Evolutionary conservation across 768 basidiomycete genomes (phyloP), one percentile per base, ranked within the genome.

Genomic region (Collybia sordida): DNA sequence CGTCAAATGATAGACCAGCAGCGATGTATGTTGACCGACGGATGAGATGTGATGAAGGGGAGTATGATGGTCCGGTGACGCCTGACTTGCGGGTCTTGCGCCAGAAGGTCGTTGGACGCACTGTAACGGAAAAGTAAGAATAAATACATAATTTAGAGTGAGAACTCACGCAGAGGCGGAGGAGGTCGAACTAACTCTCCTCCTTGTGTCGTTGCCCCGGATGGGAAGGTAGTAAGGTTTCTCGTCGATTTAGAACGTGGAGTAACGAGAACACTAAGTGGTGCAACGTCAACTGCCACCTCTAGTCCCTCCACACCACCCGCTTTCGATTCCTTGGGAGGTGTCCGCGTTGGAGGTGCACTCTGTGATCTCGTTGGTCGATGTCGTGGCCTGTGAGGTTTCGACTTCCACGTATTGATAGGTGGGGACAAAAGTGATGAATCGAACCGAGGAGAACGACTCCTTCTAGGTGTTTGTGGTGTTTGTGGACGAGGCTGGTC

Each of bases 71-170:
- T 3, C 74, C 78, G 40, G 85, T 76, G 1, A 90, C 86, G 14
- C 87, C 89, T 17, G 86, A 88, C 12, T 83, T 80, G 24, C 70
- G 77, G 1, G 85, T 88, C 55, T 82, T 83, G 25, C 86, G 77
- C 89, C 89, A 91, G 63, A 91, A 90, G 0, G 89, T 86, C 6
- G 81, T 87, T 0, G 89, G 88, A n/a, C 89, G 85, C 28, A 89
- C 88, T 90, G 53, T 12, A 40, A 38, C 35, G 31, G 51, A 21
- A 50, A 49, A 31, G 36, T 42, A 6, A 42, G 45, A 18, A 25
- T 25, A 40, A 5, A n/a, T 3, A n/a, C 6, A 22, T n/a, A 7
- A 17, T 14, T 45, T 39, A 46, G 37, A 31, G 18, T 36, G 19
- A 37, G 25, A 34, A 75, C 85, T 71, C 62, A 88, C 85, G 74